Base-by-base conservation (phyloP, 495 filamentous ascomycete species). In the Niebla homalea region DNA sequence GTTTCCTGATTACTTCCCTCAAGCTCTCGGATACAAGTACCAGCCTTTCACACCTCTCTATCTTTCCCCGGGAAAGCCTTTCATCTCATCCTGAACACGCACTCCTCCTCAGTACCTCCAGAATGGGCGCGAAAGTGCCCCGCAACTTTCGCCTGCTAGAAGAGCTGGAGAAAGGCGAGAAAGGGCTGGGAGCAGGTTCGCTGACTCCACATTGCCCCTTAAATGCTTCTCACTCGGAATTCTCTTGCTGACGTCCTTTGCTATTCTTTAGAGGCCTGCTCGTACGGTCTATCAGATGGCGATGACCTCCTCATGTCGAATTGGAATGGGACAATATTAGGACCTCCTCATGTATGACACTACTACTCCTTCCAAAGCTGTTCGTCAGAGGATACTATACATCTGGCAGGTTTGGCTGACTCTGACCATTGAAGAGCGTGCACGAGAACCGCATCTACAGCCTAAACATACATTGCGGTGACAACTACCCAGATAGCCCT, bases 401-500 rank as follows among this genome's bases (percentile, higher is more conserved):
- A 32, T 32, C 29, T 32, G 29, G 3, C 29, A 32, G 2, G 29
- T 11, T 12, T 32, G 29, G 21, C 49, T 65, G 45, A 64, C 51
- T 11, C 25, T 18, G 47, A 3, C 21, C 15, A 26, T 3, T 26
- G 5, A 58, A 98, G 93, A 90, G 87, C 60, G 83, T 83, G 45
- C 92, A 97, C 61, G 93, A 98, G 71, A 97, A 97, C 67, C 84
- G 92, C 52, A 98, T 98, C 68, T 98, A 98, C 73, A 90, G 84
- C 60, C 75, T 97, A 49, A 94, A 94, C 65, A 94, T 98, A 65
- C 87, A 97, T 71, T 98, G 92, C 66, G 89, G 90, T 48, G 71
- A 81, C 37, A 71, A 85, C 51, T 98, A 98, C 63, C 92, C 92
- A 6, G 87, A 92, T 61, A 70, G 76, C 49, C 93, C 92, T 36